phyloP scores from a whole-genome alignment of 164 flowering plant species.

The Protea cynaroides region DNA sequence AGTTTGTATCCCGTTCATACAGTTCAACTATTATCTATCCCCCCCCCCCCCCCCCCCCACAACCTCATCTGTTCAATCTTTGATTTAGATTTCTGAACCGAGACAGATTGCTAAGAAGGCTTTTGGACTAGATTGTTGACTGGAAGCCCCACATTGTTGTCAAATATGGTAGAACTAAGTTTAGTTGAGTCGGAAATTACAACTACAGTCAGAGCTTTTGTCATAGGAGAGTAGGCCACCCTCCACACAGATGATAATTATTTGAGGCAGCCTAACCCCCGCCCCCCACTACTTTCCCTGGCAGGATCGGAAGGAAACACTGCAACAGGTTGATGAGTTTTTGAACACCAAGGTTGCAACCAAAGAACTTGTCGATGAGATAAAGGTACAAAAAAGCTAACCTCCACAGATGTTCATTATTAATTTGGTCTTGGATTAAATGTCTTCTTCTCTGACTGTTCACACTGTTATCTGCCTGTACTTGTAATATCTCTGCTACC shows the following conservation, averaged over 20 bases:
- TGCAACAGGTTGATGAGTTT: conserved; percentile 71
- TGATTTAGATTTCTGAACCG: background rate
- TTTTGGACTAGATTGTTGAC: background rate
- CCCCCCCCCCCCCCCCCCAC: no score
- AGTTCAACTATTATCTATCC: no score
- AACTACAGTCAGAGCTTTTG: no score
- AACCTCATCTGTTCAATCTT: no score
- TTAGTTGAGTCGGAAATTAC: no score
- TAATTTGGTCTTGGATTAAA: no score
- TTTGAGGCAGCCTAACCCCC: background rate
- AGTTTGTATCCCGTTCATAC: no score
- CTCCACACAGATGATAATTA: no score
- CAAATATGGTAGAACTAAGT: no score
- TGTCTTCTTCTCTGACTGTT: background rate
- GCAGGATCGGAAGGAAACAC: conserved; percentile 78
- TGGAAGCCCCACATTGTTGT: no score
- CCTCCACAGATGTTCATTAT: background rate
- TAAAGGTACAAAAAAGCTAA: conserved; percentile 43
- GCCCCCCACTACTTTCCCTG: conserved; percentile 3
- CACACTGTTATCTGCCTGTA: background rate
- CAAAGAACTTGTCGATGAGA: conserved; percentile 65
- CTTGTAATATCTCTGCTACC: background rate
- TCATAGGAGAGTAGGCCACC: no score
- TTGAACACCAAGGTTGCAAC: conserved; percentile 78
- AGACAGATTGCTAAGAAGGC: background rate